phyloP scores from a whole-genome alignment of 768 basidiomycete species.

The Postia placenta region DNA sequence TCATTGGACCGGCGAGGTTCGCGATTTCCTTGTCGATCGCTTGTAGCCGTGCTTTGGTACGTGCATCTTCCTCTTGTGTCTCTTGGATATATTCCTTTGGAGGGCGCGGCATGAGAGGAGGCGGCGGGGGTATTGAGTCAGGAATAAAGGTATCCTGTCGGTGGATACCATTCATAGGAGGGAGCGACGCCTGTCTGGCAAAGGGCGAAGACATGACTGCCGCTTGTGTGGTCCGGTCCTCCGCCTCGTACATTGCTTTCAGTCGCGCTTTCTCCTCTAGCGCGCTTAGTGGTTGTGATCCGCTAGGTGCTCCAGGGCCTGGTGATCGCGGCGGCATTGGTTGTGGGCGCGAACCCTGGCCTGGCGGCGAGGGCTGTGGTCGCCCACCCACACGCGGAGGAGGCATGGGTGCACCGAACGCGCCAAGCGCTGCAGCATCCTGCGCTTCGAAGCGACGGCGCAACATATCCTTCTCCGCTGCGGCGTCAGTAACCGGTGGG shows the following conservation, averaged over 20 bases:
- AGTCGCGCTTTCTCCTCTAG: constrained; percentile 76
- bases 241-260: constrained; percentile 55
- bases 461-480: constrained; percentile 25
- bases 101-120: constrained; percentile 71
- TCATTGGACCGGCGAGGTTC: not conserved
- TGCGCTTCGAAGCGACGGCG: constrained; percentile 25
- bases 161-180: constrained; percentile 11
- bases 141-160: constrained; percentile 12
- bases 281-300: constrained; percentile 46
- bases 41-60: constrained; percentile 35
- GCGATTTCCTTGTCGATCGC: constrained; percentile 15
- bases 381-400: constrained; percentile 15
- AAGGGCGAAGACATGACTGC: constrained; percentile 7
- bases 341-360: constrained; percentile 19
- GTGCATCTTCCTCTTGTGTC: constrained; percentile 68
- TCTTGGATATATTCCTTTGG: constrained; percentile 78
- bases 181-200: constrained; percentile 22
- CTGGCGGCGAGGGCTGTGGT: constrained; percentile 8
- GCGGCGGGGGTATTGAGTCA: constrained; percentile 39
- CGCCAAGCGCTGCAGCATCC: constrained; percentile 17
- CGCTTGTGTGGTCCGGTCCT: constrained; percentile 30
- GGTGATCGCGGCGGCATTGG: constrained; percentile 26
- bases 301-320: constrained; percentile 16
- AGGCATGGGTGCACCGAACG: constrained; percentile 17
- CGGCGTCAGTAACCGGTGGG: constrained; percentile 5